phyloP scores from a whole-genome alignment of 805 yeast species.

The Torulaspora delbrueckii region DNA sequence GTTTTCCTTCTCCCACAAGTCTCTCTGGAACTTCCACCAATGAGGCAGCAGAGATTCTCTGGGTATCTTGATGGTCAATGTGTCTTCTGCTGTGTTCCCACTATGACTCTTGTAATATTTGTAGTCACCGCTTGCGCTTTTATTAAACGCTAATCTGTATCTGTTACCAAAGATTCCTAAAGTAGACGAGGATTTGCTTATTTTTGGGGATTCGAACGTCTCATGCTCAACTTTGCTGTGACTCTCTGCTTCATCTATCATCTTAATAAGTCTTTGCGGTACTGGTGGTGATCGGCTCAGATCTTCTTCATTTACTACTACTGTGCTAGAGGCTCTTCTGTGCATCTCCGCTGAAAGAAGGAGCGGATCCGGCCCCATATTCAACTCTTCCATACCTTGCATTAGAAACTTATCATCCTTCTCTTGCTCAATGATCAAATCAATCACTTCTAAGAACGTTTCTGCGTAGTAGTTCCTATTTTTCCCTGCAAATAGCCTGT shows the following conservation, averaged over 20 bases:
- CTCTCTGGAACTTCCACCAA: conserved; percentile 67
- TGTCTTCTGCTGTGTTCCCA: conserved; percentile 33
- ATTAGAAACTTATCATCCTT: conserved; percentile 12
- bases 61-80: conserved; percentile 46
- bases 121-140: conserved; percentile 30
- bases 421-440: conserved; percentile 36
- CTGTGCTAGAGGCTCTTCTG: conserved; percentile 17
- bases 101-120: conserved; percentile 42
- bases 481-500: conserved; percentile 67
- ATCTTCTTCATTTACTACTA: conserved; percentile 28
- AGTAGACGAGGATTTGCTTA: conserved; percentile 21
- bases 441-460: conserved; percentile 70
- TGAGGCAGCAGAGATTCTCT: conserved; percentile 58
- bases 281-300: conserved; percentile 26
- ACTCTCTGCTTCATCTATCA: conserved; percentile 21
- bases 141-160: conserved; percentile 32
- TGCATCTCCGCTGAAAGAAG: not conserved
- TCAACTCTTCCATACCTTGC: conserved; percentile 8
- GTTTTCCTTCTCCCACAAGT: conserved; percentile 55
- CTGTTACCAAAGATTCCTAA: conserved; percentile 34
- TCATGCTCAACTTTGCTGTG: conserved; percentile 4
- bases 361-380: conserved; percentile 1
- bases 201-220: conserved; percentile 7
- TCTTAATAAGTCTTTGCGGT: conserved; percentile 25
- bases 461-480: conserved; percentile 76